These are phyloP conservation scores for Salix purpurea DNA, from an alignment of 345 rosid genomes.

Conservation along the genomic window DNA sequence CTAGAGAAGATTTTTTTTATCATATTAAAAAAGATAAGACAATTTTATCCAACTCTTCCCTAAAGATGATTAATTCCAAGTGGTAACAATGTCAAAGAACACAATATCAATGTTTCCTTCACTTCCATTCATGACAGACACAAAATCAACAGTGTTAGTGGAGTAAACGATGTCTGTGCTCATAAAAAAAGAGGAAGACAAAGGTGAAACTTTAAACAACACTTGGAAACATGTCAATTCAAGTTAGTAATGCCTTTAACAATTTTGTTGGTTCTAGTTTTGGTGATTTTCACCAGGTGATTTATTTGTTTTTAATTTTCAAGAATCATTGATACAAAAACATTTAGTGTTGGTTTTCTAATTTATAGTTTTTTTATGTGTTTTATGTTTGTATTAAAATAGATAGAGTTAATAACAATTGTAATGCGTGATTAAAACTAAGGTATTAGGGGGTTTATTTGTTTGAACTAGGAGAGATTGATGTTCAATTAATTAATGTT, in stretches of 20 bases:
- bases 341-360: background rate
- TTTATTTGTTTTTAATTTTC: background rate
- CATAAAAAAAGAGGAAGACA: conserved; percentile 79
- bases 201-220: conserved; percentile 84
- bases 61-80: conserved; percentile 43
- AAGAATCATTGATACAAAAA: background rate
- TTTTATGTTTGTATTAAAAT: background rate
- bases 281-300: conserved; percentile 91
- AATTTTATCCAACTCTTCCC: background rate
- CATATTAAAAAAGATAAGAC: too few relatives aligned
- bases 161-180: conserved; percentile 66
- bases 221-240: conserved; percentile 82
- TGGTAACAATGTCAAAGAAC: conserved; percentile 44
- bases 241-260: conserved; percentile 85
- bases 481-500: background rate
- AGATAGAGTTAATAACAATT: background rate
- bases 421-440: background rate
- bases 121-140: conserved; percentile 14
- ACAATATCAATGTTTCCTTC: conserved; percentile 35
- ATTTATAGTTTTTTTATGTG: background rate
- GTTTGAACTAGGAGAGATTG: background rate
- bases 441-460: background rate
- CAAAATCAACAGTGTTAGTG: conserved; percentile 52
- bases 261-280: conserved; percentile 96
- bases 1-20: too few relatives aligned